Evolutionary conservation across 2,329 filamentous ascomycete genomes (phyloP), one percentile per base, ranked within the genome.

Genomic region (Colletotrichum incanum): DNA sequence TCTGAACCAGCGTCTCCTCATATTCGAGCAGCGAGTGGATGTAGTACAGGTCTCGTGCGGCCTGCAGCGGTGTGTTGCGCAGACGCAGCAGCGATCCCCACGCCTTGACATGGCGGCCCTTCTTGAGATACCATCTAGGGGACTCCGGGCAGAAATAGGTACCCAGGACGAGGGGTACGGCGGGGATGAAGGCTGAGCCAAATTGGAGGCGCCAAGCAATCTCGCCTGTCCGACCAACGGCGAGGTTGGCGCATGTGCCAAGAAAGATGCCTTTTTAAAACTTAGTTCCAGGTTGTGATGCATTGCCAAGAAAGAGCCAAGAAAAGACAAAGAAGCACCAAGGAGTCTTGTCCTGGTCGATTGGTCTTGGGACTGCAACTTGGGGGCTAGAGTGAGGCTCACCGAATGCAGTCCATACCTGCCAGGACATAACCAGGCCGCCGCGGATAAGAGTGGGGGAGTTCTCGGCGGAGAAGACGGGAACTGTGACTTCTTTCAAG

Each of bases 71-170:
- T 0, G 85, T 86, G 74, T 91, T 90, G 28, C 91, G 86, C 6
- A 93, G 84, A 9, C 83, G 83, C 18, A 86, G 80, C 0, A 93
- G 84, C 3, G 89, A 90, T 7, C 81, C 76, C 78, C 87, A 92
- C 1, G 91, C 91, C 64, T 89, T 82, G 5, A 73, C 69, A 74
- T 90, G 86, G 66, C 83, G 84, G 9, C 84, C 84, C 76, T 91
- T 91, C 78, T 91, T 91, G 79, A 93, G 88, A 65, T 86, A 88
- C 91, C 91, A 93, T 65, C 90, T 86, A 2, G 91, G 90, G 1
- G 89, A 91, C 76, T 92, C 90, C 0, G 90, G 90, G 74, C 90
- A 92, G 74, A 91, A 86, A 74, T 84, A 93, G 34, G 92, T 83
- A 14, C 84, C 81, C 0, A 90, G 20, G 12, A 91, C 78, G 5